A percentile compares a stretch with the other conserved stretches of the same genome.
These are phyloP conservation scores for Zygosaccharomyces siamensis DNA, from an alignment of 805 yeast genomes.

Conservation along the genomic window DNA sequence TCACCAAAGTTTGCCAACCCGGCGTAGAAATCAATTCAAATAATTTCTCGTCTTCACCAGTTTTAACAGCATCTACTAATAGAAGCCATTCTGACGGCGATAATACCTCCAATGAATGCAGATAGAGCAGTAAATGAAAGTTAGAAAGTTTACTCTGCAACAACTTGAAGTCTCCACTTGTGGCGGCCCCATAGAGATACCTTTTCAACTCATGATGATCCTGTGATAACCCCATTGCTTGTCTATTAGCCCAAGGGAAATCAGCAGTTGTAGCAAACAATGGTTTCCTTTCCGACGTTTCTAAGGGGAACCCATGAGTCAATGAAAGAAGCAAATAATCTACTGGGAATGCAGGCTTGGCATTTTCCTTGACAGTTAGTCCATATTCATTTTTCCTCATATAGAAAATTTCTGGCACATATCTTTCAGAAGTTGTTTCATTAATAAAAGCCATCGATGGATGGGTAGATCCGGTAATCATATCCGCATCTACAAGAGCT, in stretches of 20 bases:
- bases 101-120: slow-evolving; percentile 54
- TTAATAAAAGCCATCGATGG: slow-evolving; percentile 83
- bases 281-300: slow-evolving; percentile 16
- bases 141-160: slow-evolving; percentile 48
- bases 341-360: slow-evolving; percentile 90
- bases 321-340: slow-evolving; percentile 81
- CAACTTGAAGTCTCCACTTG: slow-evolving; percentile 30
- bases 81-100: slow-evolving; percentile 49
- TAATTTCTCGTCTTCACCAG: slow-evolving; percentile 46
- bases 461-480: slow-evolving; percentile 82
- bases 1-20: slow-evolving; percentile 78
- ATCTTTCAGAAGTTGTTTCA: slow-evolving; percentile 64
- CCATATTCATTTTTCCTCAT: slow-evolving; percentile 83
- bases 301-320: slow-evolving; percentile 87
- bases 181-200: slow-evolving; percentile 39
- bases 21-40: slow-evolving; percentile 43
- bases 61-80: slow-evolving; percentile 45
- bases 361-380: slow-evolving; percentile 77
- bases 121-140: slow-evolving; percentile 68
- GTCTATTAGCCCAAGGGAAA: slow-evolving; percentile 80
- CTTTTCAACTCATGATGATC: slow-evolving; percentile 52
- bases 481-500: slow-evolving; percentile 79
- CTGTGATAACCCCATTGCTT: slow-evolving; percentile 67
- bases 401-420: slow-evolving; percentile 93
- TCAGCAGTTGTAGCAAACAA: slow-evolving; percentile 40